Evolutionary conservation across 345 rosid genomes (phyloP), one percentile per base, ranked within the genome.

Genomic region (Rhizophora apiculata): DNA sequence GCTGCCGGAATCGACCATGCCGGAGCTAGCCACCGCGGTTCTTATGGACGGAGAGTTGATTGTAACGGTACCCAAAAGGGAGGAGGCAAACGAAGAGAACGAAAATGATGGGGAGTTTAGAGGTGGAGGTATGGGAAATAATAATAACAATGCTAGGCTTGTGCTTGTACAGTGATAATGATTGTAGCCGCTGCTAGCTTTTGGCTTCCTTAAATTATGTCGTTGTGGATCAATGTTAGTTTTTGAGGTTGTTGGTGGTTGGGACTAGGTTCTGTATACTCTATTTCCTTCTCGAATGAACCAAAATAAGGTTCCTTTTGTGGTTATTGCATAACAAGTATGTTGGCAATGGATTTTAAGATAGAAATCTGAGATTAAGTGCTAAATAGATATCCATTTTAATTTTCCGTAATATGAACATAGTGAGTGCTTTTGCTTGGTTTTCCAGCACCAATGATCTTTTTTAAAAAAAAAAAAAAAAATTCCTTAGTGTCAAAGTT

Each of bases 1-100:
- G 76, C 65, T 95, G 31, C 99, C 97, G 22, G 92, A 90, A 65
- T 76, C 97, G 3, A 95, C 98, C 11, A 68, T 89, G 70, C 94
- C 99, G 19, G 96, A 95, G 80, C 90, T 92, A n/a, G 96, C 96
- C 16, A 89, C 90, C 58, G 99, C 96, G 39, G 88, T 77, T 64
- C 82, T 80, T 48, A 78, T 65, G 22, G 92, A 86, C 10, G 97
- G 97, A 6, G 91, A 85, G 82, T 75, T 95, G 81, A 79, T 86
- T 29, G 99, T 95, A 62, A 95, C 91, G 20, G 99, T 95, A 68
- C 98, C 98, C 1, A 95, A 95, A 82, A 85, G 74, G 57, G 82
- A 64, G 32, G 84, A 59, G 22, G 78, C 55, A 55, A 86, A 77
- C 27, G 83, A 71, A 10, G 85, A 58, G 52, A 75, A 9, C 20